These are phyloP conservation scores for Medicago ruthenica DNA, from an alignment of 306 rosid genomes.

Conservation along the genomic window DNA sequence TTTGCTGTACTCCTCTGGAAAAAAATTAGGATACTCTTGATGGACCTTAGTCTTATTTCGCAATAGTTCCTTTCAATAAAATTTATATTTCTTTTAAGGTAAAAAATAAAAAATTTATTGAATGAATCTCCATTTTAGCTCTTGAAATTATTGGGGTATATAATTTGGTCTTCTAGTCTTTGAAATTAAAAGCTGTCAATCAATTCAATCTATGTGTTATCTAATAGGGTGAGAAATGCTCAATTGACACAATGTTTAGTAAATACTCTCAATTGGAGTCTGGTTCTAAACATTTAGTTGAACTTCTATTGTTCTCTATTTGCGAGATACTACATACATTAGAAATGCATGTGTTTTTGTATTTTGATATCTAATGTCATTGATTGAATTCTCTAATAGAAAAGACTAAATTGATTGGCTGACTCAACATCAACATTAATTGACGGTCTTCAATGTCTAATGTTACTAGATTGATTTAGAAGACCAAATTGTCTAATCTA, in stretches of 20 bases:
- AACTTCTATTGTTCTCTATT: too few relatives aligned
- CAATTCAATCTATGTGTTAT: background rate
- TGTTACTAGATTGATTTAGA: background rate
- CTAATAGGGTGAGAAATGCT: too few relatives aligned
- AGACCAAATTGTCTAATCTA: too few relatives aligned
- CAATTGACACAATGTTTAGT: background rate
- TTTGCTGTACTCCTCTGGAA: background rate
- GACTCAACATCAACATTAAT: background rate
- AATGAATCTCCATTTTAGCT: background rate
- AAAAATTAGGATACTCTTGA: too few relatives aligned
- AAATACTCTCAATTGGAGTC: too few relatives aligned
- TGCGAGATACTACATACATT: background rate
- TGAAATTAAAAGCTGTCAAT: background rate
- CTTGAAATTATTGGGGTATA: too few relatives aligned
- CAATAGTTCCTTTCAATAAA: background rate
- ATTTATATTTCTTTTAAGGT: background rate
- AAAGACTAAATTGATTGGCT: background rate
- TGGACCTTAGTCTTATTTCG: background rate
- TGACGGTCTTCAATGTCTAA: background rate
- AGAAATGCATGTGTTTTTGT: background rate
- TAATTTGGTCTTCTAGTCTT: background rate
- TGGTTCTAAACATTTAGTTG: background rate
- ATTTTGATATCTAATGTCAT: background rate
- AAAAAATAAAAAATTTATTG: background rate
- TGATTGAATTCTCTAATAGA: background rate